These are phyloP conservation scores for Cucurbita maxima DNA, from an alignment of 306 rosid species.

Conservation along the genomic window DNA sequence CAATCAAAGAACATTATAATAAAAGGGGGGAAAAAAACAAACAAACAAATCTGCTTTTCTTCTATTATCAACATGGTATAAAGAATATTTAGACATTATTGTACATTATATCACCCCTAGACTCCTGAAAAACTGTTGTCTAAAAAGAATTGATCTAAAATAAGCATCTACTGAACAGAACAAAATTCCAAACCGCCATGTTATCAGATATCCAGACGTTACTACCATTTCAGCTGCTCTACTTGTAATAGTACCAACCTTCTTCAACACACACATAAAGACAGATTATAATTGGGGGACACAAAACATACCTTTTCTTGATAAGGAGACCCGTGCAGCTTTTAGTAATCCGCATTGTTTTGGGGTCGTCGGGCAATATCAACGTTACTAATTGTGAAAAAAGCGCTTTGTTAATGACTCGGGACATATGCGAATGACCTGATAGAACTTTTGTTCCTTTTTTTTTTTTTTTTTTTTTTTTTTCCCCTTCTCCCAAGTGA, in stretches of 20 bases:
- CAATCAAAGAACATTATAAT: background rate
- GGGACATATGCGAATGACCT: background rate
- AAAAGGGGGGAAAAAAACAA: background rate
- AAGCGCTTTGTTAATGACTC: background rate
- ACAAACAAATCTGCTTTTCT: background rate
- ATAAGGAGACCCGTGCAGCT: background rate
- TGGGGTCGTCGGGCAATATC: background rate
- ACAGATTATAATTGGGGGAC: background rate
- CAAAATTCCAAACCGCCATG: background rate
- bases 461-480: no score
- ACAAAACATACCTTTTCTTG: background rate
- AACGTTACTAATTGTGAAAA: background rate
- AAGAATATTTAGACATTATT: constrained; percentile 4
- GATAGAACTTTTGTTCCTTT: background rate
- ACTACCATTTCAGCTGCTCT: background rate
- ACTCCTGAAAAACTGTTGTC: background rate
- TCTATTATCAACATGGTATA: constrained; percentile 6
- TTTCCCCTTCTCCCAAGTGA: background rate
- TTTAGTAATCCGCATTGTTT: background rate
- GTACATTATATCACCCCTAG: constrained; percentile 6
- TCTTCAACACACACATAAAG: background rate
- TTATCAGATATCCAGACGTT: background rate
- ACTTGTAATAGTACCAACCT: background rate
- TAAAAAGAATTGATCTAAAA: constrained; percentile 10
- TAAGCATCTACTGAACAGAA: background rate